Evolutionary conservation across 306 rosid species (phyloP), one percentile per base, ranked within the genome.

Genomic region (Quercus wislizeni): DNA sequence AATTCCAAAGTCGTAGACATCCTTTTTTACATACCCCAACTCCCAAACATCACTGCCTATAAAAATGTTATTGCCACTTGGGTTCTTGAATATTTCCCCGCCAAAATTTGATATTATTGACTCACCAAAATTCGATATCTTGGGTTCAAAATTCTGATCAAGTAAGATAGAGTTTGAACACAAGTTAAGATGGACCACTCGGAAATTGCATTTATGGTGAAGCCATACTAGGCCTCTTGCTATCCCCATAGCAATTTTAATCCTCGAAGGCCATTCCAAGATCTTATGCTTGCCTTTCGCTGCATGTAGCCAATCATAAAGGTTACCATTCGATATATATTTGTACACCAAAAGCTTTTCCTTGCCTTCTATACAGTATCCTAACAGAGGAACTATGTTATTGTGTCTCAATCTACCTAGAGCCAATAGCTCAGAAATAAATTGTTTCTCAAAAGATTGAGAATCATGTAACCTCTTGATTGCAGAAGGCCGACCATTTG

Each of bases 1-100:
- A 28, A 51, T 54, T 23, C 82, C 82, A 62, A 10, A 79, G 28
- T 63, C 58, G 13, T 72, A 61, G 18, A 79, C 78, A 62, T 46
- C 82, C 55, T 59, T 59, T 69, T 79, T 79, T 52, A 71, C 77
- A 72, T 57, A 19, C 25, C 23, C 23, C 8, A 57, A 17, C 63
- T 79, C 82, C 52, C 52, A 46, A 9, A 62, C 28, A 15, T 75
- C 67, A 5, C 72, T 71, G 5, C 62, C 51, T 7, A 59, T 64
- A 49, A 61, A 18, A 69, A 58, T 5, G 63, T 5, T 46, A 46
- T 46, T 46, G 52, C 15, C 0, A 2, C 54, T 11, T 46, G 54
- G 1, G 54, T 46, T 46, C 54, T 46, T 46, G 54, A 46, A 46
- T 3, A 46, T 46, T 12, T 11, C 54, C 52, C 4, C 54, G 0